Conservation (phyloP, 1,284 basidiomycete genomes). For the Schizophyllum amplum region DNA sequence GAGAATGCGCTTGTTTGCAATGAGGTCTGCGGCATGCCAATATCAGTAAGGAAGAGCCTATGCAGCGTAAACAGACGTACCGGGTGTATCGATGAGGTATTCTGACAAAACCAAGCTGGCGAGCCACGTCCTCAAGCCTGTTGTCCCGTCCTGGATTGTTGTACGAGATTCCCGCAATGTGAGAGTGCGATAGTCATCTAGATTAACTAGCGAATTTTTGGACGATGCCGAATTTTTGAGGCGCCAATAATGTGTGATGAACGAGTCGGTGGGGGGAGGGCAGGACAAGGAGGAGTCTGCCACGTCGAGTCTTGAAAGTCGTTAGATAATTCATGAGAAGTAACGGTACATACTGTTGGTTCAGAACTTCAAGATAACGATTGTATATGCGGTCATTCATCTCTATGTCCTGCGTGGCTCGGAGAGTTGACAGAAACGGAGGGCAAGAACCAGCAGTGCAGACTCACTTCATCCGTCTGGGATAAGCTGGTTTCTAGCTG, state of each 20-base stretch:
- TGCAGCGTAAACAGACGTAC: slow-evolving; percentile 23
- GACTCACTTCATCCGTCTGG: slow-evolving; percentile 33
- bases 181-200: slow-evolving; percentile 27
- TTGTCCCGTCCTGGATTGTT: slow-evolving; percentile 65
- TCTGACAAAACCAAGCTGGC: slow-evolving; percentile 62
- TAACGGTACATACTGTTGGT: slow-evolving; percentile 26
- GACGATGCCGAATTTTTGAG: background rate
- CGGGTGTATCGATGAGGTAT: slow-evolving; percentile 47
- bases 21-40: slow-evolving; percentile 45
- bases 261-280: slow-evolving; percentile 42
- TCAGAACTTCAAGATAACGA: slow-evolving; percentile 41
- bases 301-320: slow-evolving; percentile 4
- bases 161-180: slow-evolving; percentile 67
- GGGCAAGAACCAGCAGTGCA: slow-evolving; percentile 7
- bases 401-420: slow-evolving; percentile 39
- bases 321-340: slow-evolving; percentile 11
- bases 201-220: slow-evolving; percentile 12
- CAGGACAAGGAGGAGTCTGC: slow-evolving; percentile 12
- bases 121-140: slow-evolving; percentile 69
- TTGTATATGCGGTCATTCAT: slow-evolving; percentile 59
- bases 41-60: background rate
- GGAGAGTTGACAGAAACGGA: background rate
- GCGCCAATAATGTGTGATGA: slow-evolving; percentile 58
- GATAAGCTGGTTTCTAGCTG: slow-evolving; percentile 37
- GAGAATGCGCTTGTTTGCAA: slow-evolving; percentile 41